A percentile compares a stretch with the other conserved stretches of the same genome.
Evolutionary conservation across 73 alveolate species (phyloP).

Genomic region (Tetrahymena elliotti): DNA sequence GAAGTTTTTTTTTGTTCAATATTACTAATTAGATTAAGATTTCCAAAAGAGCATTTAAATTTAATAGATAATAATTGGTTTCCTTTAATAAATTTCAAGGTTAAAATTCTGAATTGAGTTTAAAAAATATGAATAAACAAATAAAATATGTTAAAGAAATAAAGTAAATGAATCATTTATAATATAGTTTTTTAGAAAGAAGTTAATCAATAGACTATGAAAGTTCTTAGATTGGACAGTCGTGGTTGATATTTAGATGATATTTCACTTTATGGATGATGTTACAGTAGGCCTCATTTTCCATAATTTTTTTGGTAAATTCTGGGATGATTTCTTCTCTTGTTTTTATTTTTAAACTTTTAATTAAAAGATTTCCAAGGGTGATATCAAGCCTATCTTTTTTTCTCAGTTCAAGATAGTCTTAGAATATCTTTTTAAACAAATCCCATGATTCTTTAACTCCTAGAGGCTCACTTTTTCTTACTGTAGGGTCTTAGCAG

Average conservation of each 20-base stretch:
- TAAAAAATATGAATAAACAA: too few relatives aligned
- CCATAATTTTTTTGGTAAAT: not conserved
- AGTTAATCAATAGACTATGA: not conserved
- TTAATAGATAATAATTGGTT: too few relatives aligned
- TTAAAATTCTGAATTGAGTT: too few relatives aligned
- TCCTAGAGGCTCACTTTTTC: not conserved
- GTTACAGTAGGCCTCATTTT: not conserved
- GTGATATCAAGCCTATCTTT: not conserved
- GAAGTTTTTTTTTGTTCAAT: too few relatives aligned
- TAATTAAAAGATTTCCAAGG: not conserved
- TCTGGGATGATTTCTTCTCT: not conserved
- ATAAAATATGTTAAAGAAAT: too few relatives aligned
- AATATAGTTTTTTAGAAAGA: not conserved
- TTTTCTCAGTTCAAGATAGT: not conserved
- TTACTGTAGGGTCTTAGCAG: not conserved
- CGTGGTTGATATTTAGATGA: not conserved
- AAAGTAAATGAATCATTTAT: not conserved
- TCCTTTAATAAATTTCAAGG: too few relatives aligned
- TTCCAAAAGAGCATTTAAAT: too few relatives aligned
- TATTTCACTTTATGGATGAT: not conserved
- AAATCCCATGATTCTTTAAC: not conserved
- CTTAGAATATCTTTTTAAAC: not conserved
- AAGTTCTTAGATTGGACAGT: not conserved
- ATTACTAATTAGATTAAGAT: too few relatives aligned
- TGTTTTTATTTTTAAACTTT: not conserved